Base-by-base conservation (phyloP, 768 basidiomycete genomes). In the Lactarius akahatsu region DNA sequence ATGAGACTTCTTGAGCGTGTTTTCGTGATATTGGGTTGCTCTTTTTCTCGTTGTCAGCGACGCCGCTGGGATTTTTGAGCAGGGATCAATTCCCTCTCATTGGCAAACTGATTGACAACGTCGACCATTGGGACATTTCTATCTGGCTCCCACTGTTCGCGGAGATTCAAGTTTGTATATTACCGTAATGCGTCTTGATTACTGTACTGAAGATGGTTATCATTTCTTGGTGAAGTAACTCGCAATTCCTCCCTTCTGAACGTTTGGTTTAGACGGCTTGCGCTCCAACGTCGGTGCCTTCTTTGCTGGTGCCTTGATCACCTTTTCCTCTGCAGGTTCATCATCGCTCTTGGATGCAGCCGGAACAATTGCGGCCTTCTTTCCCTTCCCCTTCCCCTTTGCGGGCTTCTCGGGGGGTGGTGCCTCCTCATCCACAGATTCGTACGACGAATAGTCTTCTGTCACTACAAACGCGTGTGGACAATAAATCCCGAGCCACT, bases 401-500 rank as follows among this genome's bases (percentile, higher is more conserved):
- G 59, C 62, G 10, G 67, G 61, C 47, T 63, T 63, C 50, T 58
- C 45, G 3, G 65, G 61, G 32, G 74, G 80, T 2, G 75, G 74
- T 65, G 82, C 85, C 34, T 87, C 81, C 64, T 86, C 89, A 9
- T 83, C 83, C 9, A 89, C 88, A 10, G 90, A 91, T 76, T 94
- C 91, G 72, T 90, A 93, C 20, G 85, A 85, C 8, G 90, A 90
- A 73, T 90, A 89, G 73, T 93, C 92, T 73, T 91, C 88, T 43
- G 82, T 87, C 18, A 84, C 92, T 93, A 69, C 0, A 60, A 26
- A 38, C 59, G 47, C 60, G 50, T 36, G 2, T 30, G 56, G 65
- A 11, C 57, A 34, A 61, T 47, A 26, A 23, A 23, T 16, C 30
- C 30, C 10, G 20, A 61, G 40, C 58, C 34, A n/a, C 9, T 23